Evolutionary conservation across 345 rosid genomes (phyloP).

Genomic region (Citrus inodora): DNA sequence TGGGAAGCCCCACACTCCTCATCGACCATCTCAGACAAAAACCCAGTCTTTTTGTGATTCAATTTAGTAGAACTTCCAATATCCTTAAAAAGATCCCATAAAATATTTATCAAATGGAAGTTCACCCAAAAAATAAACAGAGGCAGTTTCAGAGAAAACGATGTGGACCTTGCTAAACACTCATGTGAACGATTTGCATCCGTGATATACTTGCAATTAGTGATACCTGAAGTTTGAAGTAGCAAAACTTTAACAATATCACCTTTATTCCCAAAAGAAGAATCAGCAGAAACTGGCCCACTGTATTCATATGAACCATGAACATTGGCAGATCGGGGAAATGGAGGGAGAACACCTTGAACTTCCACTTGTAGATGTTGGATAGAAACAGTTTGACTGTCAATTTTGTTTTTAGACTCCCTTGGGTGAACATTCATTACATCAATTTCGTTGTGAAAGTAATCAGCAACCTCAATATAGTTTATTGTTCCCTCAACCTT

Average conservation of each 20-base stretch:
- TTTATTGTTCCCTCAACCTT: constrained; percentile 64
- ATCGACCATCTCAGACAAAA: constrained; percentile 16
- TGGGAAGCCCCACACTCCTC: constrained; percentile 24
- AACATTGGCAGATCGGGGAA: constrained; percentile 30
- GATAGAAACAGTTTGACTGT: constrained; percentile 33
- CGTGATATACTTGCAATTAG: constrained; percentile 38
- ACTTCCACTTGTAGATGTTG: constrained; percentile 59
- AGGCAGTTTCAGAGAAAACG: constrained; percentile 66
- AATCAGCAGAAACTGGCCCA: constrained; percentile 33
- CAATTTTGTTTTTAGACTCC: constrained; percentile 10
- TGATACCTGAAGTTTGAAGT: constrained; percentile 56
- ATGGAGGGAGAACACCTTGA: constrained; percentile 59
- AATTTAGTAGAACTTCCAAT: constrained; percentile 36
- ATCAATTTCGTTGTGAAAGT: constrained; percentile 29
- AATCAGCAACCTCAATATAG: constrained; percentile 63
- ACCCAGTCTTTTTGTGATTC: constrained; percentile 19
- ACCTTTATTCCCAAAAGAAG: constrained; percentile 33
- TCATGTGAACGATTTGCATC: constrained; percentile 38
- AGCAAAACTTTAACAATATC: constrained; percentile 50
- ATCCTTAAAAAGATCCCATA: constrained; percentile 56
- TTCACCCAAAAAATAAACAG: constrained; percentile 67
- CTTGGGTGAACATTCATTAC: constrained; percentile 13
- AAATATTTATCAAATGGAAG: constrained; percentile 43
- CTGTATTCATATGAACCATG: constrained; percentile 28
- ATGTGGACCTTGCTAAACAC: constrained; percentile 33